Evolutionary conservation across 2,329 filamentous ascomycete genomes (phyloP).

Genomic region (Neofusicoccum cordaticola): DNA sequence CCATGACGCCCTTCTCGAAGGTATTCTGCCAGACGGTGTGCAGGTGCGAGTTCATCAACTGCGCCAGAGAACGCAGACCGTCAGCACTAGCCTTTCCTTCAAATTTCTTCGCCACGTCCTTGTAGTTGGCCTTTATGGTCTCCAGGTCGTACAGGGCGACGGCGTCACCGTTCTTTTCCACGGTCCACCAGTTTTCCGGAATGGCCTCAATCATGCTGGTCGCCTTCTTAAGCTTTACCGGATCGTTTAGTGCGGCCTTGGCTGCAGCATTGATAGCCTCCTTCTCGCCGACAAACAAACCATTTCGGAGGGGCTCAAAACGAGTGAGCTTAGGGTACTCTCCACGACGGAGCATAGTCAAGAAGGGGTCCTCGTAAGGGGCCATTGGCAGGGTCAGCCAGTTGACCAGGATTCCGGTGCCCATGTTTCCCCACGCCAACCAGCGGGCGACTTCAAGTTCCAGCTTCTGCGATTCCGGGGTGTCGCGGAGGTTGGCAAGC

Average conservation of each 20-base stretch:
- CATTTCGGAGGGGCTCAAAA: conserved; percentile 69
- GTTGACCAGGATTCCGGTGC: conserved; percentile 74
- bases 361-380: conserved; percentile 65
- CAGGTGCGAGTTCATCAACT: conserved; percentile 79
- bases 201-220: conserved; percentile 64
- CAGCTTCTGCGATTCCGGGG: conserved; percentile 37
- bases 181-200: conserved; percentile 57
- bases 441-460: conserved; percentile 74
- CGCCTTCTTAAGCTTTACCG: conserved; percentile 36
- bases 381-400: conserved; percentile 85
- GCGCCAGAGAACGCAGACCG: conserved; percentile 65
- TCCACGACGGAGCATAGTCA: conserved; percentile 71
- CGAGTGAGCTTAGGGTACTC: conserved; percentile 71
- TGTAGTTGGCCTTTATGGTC: conserved; percentile 64
- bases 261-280: conserved; percentile 43
- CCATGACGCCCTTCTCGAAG: conserved; percentile 68
- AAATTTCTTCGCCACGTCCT: conserved; percentile 63
- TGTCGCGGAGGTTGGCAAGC: conserved; percentile 32
- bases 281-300: conserved; percentile 70
- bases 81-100: conserved; percentile 50
- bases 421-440: conserved; percentile 92
- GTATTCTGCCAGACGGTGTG: conserved; percentile 80
- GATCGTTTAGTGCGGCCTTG: conserved; percentile 46
- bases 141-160: conserved; percentile 75
- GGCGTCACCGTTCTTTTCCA: conserved; percentile 59